Percentiles rank a stretch among this genome's conserved stretches.
These are phyloP conservation scores for Hanseniaspora hatyaiensis DNA, from an alignment of 805 yeast species.

Conservation along the genomic window DNA sequence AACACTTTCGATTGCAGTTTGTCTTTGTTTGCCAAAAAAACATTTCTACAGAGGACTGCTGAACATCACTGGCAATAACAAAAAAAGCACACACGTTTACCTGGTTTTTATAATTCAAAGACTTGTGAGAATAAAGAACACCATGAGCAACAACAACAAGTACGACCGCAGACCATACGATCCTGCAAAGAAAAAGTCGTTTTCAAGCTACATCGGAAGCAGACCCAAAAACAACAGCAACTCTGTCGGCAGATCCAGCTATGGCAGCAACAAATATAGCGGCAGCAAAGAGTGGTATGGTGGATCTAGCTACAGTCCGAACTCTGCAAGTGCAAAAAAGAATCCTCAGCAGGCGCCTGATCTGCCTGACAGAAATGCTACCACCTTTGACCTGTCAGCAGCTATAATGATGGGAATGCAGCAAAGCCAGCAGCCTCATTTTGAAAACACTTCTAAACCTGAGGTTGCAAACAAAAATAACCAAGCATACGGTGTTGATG, in stretches of 20 bases:
- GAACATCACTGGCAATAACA: too few relatives aligned
- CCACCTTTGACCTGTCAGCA: conserved; percentile 15
- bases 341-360: too few relatives aligned
- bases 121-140: too few relatives aligned
- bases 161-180: conserved; percentile 12
- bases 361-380: conserved; percentile 11
- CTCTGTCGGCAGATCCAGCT: not conserved
- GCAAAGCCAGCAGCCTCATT: not conserved
- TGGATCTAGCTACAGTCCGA: too few relatives aligned
- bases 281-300: conserved; percentile 1
- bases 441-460: not conserved
- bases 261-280: not conserved
- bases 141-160: not conserved
- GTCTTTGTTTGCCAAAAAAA: too few relatives aligned
- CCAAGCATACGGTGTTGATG: not conserved
- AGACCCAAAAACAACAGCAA: conserved; percentile 1
- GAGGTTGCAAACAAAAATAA: not conserved
- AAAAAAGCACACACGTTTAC: too few relatives aligned
- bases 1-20: too few relatives aligned
- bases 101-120: too few relatives aligned
- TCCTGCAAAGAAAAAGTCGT: conserved; percentile 4
- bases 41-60: too few relatives aligned
- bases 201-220: conserved; percentile 5
- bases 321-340: not conserved
- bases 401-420: conserved; percentile 17